Evolutionary conservation across 2,329 filamentous ascomycete genomes (phyloP).

Genomic region (Phyllosticta citriasiana): DNA sequence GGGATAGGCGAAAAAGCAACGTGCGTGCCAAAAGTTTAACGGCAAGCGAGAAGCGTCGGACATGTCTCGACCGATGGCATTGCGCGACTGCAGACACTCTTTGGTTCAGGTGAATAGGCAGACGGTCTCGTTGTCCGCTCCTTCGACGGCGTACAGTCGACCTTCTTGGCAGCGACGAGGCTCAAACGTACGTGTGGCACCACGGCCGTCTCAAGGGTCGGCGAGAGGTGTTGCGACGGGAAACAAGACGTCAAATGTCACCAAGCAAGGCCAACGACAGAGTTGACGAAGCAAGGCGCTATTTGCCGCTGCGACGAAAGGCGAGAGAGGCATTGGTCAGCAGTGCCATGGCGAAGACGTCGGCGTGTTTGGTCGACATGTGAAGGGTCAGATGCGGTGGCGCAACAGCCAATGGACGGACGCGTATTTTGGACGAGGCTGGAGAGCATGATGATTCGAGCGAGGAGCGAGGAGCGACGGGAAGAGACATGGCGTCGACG

Average conservation of each 20-base stretch:
- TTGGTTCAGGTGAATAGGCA: neutral
- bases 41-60: neutral
- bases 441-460: neutral
- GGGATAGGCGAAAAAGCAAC: neutral
- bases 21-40: neutral
- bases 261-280: neutral
- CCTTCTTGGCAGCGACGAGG: neutral
- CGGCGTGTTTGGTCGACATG: neutral
- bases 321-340: neutral
- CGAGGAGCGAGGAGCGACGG: neutral
- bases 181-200: slow-evolving; percentile 7
- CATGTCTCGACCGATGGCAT: neutral
- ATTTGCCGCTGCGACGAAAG: neutral
- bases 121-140: neutral
- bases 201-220: slow-evolving; percentile 7
- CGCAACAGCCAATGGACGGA: neutral
- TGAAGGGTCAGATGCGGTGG: neutral
- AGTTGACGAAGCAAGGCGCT: neutral
- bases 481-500: neutral
- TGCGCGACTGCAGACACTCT: neutral
- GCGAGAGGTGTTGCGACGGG: slow-evolving; percentile 3
- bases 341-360: neutral
- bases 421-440: neutral
- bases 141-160: neutral
- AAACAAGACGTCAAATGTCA: slow-evolving; percentile 4